Base-by-base conservation (phyloP, 495 filamentous ascomycete genomes). In the Xylaria intraflava region DNA sequence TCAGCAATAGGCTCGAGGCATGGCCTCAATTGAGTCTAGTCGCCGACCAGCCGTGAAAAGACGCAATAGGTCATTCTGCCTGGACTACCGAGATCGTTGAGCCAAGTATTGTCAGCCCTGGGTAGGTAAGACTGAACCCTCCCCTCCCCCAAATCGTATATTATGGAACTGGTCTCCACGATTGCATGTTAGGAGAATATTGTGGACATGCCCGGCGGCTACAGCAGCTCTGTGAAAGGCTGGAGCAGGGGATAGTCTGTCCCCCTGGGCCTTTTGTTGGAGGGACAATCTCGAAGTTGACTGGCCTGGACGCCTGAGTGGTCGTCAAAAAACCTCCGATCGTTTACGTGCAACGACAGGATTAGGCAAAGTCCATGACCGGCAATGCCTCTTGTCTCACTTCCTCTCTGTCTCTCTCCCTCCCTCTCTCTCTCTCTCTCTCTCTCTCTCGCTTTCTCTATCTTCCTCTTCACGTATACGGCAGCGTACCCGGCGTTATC, bases 211-310 rank as follows among this genome's bases (percentile, higher is more conserved):
- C 36, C 20, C 55, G 68, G 70, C 70, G 71, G 69, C 70, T 74
- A 74, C 64, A 67, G 69, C 41, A 70, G 69, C 63, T 52, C 64
- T 67, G 56, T 69, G 67, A 72, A 67, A 70, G 67, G 70, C 67
- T 65, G 64, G 61, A 66, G 49, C 39, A 52, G 60, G 63, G 63
- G 56, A 33, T 22, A 38, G 57, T 61, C 57, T 56, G 63, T 62
- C 60, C 56, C 54, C 62, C 62, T 61, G 60, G 65, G 62, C 62
- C 58, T 58, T 58, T 65, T 65, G 60, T 50, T 61, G 62, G 65
- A 65, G 62, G 64, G 58, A 65, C 64, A 61, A 52, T 62, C 49
- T 66, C 51, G 58, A 62, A 53, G 48, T 59, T 62, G 22, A 48
- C 48, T 52, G 22, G 54, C 46, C 50, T 63, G 36, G 24, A 42